Conservation (phyloP, 2,329 filamentous ascomycete species). For the Colletotrichum limetticola region DNA sequence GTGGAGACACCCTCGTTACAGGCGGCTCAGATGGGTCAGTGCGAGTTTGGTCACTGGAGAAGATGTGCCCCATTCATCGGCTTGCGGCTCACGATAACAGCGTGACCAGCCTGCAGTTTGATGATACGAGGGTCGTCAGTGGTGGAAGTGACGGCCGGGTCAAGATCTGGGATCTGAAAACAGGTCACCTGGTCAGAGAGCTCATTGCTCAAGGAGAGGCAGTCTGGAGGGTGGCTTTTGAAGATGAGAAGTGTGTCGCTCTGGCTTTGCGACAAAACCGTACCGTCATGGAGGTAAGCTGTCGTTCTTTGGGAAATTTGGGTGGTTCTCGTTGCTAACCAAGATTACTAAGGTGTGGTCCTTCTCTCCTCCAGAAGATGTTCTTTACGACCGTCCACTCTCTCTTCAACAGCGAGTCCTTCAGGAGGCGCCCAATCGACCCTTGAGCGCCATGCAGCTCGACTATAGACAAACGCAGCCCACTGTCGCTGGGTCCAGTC, state of each 20-base stretch:
- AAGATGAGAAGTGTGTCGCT: constrained; percentile 97
- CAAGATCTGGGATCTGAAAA: constrained; percentile 97
- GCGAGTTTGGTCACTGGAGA: constrained; percentile 92
- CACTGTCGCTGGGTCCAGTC: constrained; percentile 43
- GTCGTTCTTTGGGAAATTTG: no score
- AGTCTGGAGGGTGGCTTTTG: constrained; percentile 97
- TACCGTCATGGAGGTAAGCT: constrained; percentile 95
- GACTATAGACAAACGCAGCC: constrained; percentile 52
- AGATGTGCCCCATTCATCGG: constrained; percentile 91
- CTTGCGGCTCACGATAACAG: constrained; percentile 98
- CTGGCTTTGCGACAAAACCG: constrained; percentile 86
- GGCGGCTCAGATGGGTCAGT: constrained; percentile 97
- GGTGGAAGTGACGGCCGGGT: constrained; percentile 97
- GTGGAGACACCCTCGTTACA: constrained; percentile 92
- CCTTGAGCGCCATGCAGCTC: constrained; percentile 61
- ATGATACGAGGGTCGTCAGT: constrained; percentile 93
- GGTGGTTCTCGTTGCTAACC: constrained; percentile 42
- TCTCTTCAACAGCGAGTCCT: constrained; percentile 59
- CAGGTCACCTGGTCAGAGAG: constrained; percentile 89
- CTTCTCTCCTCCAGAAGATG: constrained; percentile 86
- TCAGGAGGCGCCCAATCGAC: constrained; percentile 57
- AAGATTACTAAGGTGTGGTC: constrained; percentile 79
- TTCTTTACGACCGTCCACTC: constrained; percentile 63
- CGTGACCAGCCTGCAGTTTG: constrained; percentile 96
- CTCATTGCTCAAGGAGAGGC: constrained; percentile 92